Evolutionary conservation across 257 asterid species (phyloP).

Genomic region (Cynanchum wilfordii): DNA sequence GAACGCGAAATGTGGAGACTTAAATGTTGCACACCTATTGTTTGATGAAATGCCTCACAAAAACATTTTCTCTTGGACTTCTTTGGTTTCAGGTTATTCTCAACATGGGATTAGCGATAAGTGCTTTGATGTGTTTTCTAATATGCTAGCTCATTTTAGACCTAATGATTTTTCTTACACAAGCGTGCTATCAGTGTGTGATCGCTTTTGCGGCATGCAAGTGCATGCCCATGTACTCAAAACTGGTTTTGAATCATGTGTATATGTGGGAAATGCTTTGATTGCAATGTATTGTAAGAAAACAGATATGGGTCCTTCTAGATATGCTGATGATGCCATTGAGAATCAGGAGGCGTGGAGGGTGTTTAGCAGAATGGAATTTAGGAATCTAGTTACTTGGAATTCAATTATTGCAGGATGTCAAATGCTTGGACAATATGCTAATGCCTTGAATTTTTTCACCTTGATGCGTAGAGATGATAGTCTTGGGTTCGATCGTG

Average conservation of each 20-base stretch:
- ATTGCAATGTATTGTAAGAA: constrained; percentile 64
- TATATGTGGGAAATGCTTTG: constrained; percentile 78
- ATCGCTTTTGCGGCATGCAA: constrained; percentile 53
- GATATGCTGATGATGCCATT: neutral
- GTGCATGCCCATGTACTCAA: constrained; percentile 52
- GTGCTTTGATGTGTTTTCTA: constrained; percentile 47
- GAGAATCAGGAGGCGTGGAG: constrained; percentile 48
- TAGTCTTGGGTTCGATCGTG: constrained; percentile 51
- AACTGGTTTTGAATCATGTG: constrained; percentile 54
- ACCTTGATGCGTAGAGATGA: constrained; percentile 40
- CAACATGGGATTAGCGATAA: constrained; percentile 34
- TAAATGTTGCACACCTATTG: constrained; percentile 41
- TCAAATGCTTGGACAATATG: constrained; percentile 33
- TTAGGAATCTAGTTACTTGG: constrained; percentile 56
- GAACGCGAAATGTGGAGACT: constrained; percentile 50
- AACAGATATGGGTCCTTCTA: constrained; percentile 3
- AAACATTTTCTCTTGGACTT: constrained; percentile 71
- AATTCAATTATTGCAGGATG: constrained; percentile 71
- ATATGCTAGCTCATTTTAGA: constrained; percentile 37
- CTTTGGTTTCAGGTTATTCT: constrained; percentile 67
- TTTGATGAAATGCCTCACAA: constrained; percentile 55
- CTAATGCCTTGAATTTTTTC: constrained; percentile 42
- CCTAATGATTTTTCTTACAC: constrained; percentile 81
- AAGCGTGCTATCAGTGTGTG: constrained; percentile 62
- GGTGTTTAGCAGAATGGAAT: constrained; percentile 47